These are phyloP conservation scores for Platanus orientalis DNA, from an alignment of 164 flowering plant species.

Conservation along the genomic window DNA sequence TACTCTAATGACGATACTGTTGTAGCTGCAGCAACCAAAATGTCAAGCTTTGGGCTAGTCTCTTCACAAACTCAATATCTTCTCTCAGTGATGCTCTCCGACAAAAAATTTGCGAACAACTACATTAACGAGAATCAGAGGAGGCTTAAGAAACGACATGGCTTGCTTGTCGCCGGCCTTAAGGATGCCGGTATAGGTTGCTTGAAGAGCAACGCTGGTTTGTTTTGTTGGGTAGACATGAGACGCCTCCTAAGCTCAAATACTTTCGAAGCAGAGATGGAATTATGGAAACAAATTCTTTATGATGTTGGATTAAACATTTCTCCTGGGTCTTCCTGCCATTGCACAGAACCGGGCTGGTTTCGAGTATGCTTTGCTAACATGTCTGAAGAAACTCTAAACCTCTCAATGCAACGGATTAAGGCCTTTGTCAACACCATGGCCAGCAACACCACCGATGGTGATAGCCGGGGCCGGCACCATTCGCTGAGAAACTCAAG, in stretches of 20 bases:
- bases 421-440: conserved; percentile 17
- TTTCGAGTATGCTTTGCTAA: conserved; percentile 41
- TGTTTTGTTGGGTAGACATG: conserved; percentile 37
- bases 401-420: conserved; percentile 21
- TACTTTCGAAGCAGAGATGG: conserved; percentile 28
- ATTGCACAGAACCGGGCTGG: conserved; percentile 44
- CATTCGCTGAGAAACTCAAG: conserved; percentile 9
- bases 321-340: conserved; percentile 39
- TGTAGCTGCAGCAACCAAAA: conserved; percentile 70
- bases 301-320: conserved; percentile 30
- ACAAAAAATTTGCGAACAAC: conserved; percentile 46
- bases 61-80: conserved; percentile 85
- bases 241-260: conserved; percentile 21
- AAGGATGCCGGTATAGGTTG: conserved; percentile 43
- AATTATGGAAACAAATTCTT: conserved; percentile 29
- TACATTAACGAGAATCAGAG: conserved; percentile 49
- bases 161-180: conserved; percentile 49
- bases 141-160: conserved; percentile 43
- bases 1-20: conserved; percentile 58
- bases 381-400: conserved; percentile 26
- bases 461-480: neutral
- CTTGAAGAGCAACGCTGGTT: conserved; percentile 40
- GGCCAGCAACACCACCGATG: neutral
- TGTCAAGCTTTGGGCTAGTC: conserved; percentile 84
- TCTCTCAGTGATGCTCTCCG: conserved; percentile 59